Conservation (phyloP, 1,284 basidiomycete genomes). For the Termitomyces sp. region DNA sequence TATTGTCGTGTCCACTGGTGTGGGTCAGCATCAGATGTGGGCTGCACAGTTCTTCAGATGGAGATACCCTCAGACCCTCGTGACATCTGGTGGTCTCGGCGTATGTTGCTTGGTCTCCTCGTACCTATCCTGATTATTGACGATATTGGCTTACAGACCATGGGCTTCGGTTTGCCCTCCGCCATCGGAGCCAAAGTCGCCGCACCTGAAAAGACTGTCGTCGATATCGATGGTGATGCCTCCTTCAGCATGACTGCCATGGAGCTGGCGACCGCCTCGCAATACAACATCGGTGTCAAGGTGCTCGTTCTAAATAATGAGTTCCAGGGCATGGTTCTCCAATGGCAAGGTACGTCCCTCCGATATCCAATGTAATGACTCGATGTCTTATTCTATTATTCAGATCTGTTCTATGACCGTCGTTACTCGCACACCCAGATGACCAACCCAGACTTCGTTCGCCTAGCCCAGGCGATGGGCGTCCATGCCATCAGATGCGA, state of each 20-base stretch:
- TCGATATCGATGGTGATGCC: slow-evolving; percentile 97
- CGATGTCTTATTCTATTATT: neutral
- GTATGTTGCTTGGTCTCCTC: slow-evolving; percentile 39
- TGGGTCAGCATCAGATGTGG: slow-evolving; percentile 99
- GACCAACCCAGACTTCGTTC: slow-evolving; percentile 92
- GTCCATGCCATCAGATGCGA: slow-evolving; percentile 85
- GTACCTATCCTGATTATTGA: slow-evolving; percentile 10
- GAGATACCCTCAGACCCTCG: slow-evolving; percentile 83
- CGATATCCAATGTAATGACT: slow-evolving; percentile 1
- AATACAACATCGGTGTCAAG: slow-evolving; percentile 93
- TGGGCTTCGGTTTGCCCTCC: slow-evolving; percentile 95
- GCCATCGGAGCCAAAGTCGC: slow-evolving; percentile 97
- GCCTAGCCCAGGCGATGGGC: slow-evolving; percentile 86
- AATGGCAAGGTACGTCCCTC: slow-evolving; percentile 84
- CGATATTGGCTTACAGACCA: slow-evolving; percentile 53
- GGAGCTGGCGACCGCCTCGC: slow-evolving; percentile 93
- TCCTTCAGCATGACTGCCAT: slow-evolving; percentile 99
- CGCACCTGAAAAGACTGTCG: slow-evolving; percentile 87
- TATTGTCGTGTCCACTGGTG: slow-evolving; percentile 88
- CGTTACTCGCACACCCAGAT: slow-evolving; percentile 94
- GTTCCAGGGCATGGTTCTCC: slow-evolving; percentile 97
- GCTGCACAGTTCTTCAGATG: slow-evolving; percentile 94
- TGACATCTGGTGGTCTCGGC: slow-evolving; percentile 96
- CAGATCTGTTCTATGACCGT: slow-evolving; percentile 92
- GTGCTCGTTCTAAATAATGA: slow-evolving; percentile 89